These are phyloP conservation scores for Pleurostoma richardsiae DNA, from an alignment of 2,329 filamentous ascomycete genomes.

Conservation along the genomic window DNA sequence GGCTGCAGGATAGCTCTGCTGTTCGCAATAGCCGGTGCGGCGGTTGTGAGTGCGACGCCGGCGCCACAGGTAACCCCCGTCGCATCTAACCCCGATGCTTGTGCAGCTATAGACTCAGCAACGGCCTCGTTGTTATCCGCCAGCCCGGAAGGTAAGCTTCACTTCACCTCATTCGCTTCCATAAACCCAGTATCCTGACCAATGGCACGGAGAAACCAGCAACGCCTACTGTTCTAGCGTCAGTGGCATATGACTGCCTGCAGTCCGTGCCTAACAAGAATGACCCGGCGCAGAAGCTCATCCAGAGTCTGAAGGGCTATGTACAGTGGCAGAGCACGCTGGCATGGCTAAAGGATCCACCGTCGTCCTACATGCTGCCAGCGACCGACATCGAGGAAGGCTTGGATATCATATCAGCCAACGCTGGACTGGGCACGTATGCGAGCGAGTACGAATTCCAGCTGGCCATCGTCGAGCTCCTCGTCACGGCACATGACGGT, in stretches of 20 bases:
- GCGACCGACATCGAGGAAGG: constrained; percentile 39
- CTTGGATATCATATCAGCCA: constrained; percentile 38
- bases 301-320: constrained; percentile 32
- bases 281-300: constrained; percentile 24
- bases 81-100: background rate
- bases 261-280: constrained; percentile 30
- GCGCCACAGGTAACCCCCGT: background rate
- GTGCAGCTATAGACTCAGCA: background rate
- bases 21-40: background rate
- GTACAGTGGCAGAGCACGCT: constrained; percentile 43
- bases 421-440: constrained; percentile 34
- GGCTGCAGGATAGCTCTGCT: background rate
- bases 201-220: constrained; percentile 9
- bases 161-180: background rate
- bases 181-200: background rate
- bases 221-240: constrained; percentile 25
- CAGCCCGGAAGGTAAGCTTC: background rate
- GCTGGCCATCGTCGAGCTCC: constrained; percentile 44
- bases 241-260: constrained; percentile 29
- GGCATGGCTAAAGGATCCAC: constrained; percentile 45
- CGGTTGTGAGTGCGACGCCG: background rate
- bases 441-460: constrained; percentile 51
- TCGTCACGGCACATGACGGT: constrained; percentile 56
- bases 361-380: constrained; percentile 42
- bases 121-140: background rate